A percentile compares a stretch with the other conserved stretches of the same genome.
phyloP scores from a whole-genome alignment of 2,329 filamentous ascomycete genomes.

The Ophiostoma perfectum region DNA sequence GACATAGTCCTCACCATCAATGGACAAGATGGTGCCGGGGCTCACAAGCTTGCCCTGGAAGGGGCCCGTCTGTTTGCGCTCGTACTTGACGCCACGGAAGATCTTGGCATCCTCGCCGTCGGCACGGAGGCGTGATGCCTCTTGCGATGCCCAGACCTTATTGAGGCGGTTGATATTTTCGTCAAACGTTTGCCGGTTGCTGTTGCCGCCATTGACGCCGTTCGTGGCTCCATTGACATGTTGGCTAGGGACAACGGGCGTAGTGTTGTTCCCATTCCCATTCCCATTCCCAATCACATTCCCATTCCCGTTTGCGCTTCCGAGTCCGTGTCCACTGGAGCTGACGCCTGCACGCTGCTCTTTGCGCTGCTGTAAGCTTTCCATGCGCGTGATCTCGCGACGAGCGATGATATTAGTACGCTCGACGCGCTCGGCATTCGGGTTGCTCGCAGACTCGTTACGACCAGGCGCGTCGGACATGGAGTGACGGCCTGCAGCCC shows the following conservation, averaged over 20 bases:
- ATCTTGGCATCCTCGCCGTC: slow-evolving; percentile 51
- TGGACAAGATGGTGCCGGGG: slow-evolving; percentile 56
- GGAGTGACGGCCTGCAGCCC: not conserved
- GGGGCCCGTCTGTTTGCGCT: slow-evolving; percentile 55
- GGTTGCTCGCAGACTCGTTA: not conserved
- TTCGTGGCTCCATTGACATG: not conserved
- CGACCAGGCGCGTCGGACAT: not conserved
- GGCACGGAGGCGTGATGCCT: slow-evolving; percentile 41
- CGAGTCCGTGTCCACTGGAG: slow-evolving; percentile 8
- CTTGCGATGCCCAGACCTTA: slow-evolving; percentile 51
- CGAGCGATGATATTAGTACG: slow-evolving; percentile 46
- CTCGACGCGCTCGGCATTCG: slow-evolving; percentile 36
- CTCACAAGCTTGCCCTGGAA: slow-evolving; percentile 60
- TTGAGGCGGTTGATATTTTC: slow-evolving; percentile 51
- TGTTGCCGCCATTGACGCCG: slow-evolving; percentile 22
- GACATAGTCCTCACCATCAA: slow-evolving; percentile 62
- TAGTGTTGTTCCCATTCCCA: not conserved
- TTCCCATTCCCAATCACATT: not conserved
- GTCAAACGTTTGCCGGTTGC: slow-evolving; percentile 35
- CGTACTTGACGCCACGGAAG: slow-evolving; percentile 56
- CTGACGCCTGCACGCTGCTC: slow-evolving; percentile 42
- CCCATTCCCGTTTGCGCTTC: slow-evolving; percentile 11
- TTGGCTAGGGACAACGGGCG: not conserved
- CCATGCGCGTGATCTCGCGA: slow-evolving; percentile 48
- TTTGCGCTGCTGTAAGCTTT: slow-evolving; percentile 47